Percentiles rank a stretch among this genome's conserved stretches.
These are phyloP conservation scores for Bryoglossum gracile DNA, from an alignment of 495 filamentous ascomycete genomes.

Conservation along the genomic window DNA sequence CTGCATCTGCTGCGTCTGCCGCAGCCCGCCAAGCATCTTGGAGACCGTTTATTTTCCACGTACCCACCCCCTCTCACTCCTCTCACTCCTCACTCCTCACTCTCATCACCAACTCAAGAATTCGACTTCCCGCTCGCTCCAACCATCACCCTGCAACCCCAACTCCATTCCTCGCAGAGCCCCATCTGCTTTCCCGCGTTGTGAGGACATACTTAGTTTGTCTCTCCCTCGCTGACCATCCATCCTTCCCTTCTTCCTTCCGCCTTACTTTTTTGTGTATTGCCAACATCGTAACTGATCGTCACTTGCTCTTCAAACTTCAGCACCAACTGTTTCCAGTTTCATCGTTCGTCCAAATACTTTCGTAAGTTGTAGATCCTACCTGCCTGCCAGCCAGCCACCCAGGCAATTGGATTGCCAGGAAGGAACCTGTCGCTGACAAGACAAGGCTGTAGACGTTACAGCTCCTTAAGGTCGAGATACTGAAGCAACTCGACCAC, in stretches of 20 bases:
- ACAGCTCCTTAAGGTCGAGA: conserved; percentile 7
- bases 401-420: background rate
- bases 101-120: background rate
- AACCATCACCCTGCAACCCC: background rate
- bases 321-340: conserved; percentile 7
- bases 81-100: too few species aligned
- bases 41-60: background rate
- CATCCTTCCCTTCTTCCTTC: conserved; percentile 14
- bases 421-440: conserved; percentile 9
- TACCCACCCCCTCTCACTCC: background rate
- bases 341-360: conserved; percentile 6
- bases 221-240: conserved; percentile 12
- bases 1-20: background rate
- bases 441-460: conserved; percentile 18
- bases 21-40: background rate
- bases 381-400: background rate
- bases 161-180: conserved; percentile 9
- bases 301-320: background rate
- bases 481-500: background rate
- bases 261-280: conserved; percentile 21
- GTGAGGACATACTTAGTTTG: conserved; percentile 21
- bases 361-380: conserved; percentile 14
- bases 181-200: conserved; percentile 15
- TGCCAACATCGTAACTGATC: conserved; percentile 7
- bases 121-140: background rate